Percentiles rank a stretch among this genome's conserved stretches.
phyloP scores from a whole-genome alignment of 345 rosid genomes.

The Arabidopsis suecica region DNA sequence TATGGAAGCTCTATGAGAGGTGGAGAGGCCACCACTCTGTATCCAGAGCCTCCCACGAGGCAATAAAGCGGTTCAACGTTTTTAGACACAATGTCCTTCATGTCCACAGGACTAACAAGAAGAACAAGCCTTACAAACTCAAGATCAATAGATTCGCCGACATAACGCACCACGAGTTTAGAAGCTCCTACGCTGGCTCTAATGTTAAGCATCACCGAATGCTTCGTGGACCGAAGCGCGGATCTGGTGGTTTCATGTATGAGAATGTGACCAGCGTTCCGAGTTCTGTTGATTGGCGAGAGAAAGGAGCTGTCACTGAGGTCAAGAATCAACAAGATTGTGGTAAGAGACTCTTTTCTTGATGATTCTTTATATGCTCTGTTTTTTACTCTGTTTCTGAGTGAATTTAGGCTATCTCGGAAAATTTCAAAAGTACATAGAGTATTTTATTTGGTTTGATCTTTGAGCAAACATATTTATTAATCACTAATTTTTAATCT shows the following conservation, averaged over 20 bases:
- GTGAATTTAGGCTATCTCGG: background rate
- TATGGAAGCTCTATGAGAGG: slow-evolving; percentile 71
- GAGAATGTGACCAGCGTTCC: slow-evolving; percentile 49
- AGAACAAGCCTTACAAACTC: slow-evolving; percentile 50
- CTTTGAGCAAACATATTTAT: background rate
- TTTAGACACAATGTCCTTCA: slow-evolving; percentile 74
- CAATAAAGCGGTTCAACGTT: slow-evolving; percentile 66
- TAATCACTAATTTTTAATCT: background rate
- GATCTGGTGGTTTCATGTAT: slow-evolving; percentile 44
- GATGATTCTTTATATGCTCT: background rate
- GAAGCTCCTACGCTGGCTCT: slow-evolving; percentile 47
- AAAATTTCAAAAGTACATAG: background rate
- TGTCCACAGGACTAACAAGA: slow-evolving; percentile 67
- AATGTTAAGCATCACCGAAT: slow-evolving; percentile 45
- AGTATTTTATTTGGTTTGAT: background rate
- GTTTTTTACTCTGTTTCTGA: slow-evolving; percentile 1
- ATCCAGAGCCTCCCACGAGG: slow-evolving; percentile 60
- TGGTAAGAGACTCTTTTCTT: slow-evolving; percentile 34
- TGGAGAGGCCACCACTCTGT: slow-evolving; percentile 88
- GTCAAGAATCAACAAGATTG: slow-evolving; percentile 55
- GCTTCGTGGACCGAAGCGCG: slow-evolving; percentile 46
- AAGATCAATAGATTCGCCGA: slow-evolving; percentile 55
- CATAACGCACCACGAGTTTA: slow-evolving; percentile 54
- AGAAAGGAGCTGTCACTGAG: slow-evolving; percentile 56
- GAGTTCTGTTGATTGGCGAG: slow-evolving; percentile 52